Conservation (phyloP, 2,329 filamentous ascomycete genomes). For the Xylaria sp. region DNA sequence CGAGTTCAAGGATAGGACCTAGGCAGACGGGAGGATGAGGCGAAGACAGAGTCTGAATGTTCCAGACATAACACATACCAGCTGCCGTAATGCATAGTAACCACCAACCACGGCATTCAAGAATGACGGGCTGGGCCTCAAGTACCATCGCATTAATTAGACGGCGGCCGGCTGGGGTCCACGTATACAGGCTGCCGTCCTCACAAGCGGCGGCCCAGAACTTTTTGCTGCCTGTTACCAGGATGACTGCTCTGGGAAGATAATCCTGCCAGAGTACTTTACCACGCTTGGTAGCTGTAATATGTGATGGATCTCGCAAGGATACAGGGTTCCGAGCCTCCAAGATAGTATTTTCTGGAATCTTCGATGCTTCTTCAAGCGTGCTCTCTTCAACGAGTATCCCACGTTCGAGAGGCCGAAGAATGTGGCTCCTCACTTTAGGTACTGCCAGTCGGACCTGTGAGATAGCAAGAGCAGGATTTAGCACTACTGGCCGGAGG, state of each 20-base stretch:
- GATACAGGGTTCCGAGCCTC: slow-evolving; percentile 87
- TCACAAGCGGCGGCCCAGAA: slow-evolving; percentile 96
- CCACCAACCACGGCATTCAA: slow-evolving; percentile 91
- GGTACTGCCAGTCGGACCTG: slow-evolving; percentile 89
- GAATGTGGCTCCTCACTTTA: slow-evolving; percentile 82
- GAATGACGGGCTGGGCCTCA: slow-evolving; percentile 91
- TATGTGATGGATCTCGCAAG: slow-evolving; percentile 82
- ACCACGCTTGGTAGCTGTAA: slow-evolving; percentile 83
- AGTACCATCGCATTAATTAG: slow-evolving; percentile 85
- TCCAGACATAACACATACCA: slow-evolving; percentile 93
- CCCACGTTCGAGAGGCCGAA: slow-evolving; percentile 80
- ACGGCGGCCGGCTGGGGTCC: slow-evolving; percentile 90
- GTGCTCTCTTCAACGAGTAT: slow-evolving; percentile 63
- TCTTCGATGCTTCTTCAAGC: slow-evolving; percentile 69
- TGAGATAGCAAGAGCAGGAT: slow-evolving; percentile 81
- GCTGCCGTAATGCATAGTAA: slow-evolving; percentile 88
- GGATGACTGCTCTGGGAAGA: slow-evolving; percentile 83
- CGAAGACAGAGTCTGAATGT: slow-evolving; percentile 82
- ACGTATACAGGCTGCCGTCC: slow-evolving; percentile 88
- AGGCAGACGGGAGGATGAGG: slow-evolving; percentile 91
- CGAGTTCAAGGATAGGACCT: slow-evolving; percentile 87
- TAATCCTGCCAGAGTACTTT: slow-evolving; percentile 93
- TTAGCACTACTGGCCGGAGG: slow-evolving; percentile 86
- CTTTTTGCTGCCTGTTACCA: slow-evolving; percentile 87
- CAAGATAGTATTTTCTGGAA: slow-evolving; percentile 77